A percentile compares a stretch with the other conserved stretches of the same genome.
phyloP scores from a whole-genome alignment of 164 flowering plant species.

The Tinospora cordifolia region DNA sequence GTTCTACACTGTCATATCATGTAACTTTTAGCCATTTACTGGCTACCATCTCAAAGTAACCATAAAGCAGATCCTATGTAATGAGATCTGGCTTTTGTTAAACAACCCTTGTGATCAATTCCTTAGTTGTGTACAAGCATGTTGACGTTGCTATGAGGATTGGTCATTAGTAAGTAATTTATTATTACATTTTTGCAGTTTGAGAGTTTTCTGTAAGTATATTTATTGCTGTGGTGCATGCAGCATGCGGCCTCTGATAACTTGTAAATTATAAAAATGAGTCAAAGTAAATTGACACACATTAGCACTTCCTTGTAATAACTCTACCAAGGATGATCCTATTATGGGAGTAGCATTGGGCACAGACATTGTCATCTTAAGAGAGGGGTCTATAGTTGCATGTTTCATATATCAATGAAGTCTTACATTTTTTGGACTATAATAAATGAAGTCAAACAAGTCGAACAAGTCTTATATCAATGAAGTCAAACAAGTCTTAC shows the following conservation, averaged over 20 bases:
- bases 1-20: not conserved
- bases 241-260: not conserved
- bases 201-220: not conserved
- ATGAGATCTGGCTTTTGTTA: not conserved
- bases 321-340: too few relatives aligned
- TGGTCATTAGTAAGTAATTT: not conserved
- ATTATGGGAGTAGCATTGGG: too few relatives aligned
- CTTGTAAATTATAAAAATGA: too few relatives aligned
- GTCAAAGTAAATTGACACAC: too few relatives aligned
- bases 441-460: too few relatives aligned
- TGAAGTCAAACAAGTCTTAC: too few relatives aligned
- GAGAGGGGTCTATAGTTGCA: not conserved
- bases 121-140: not conserved
- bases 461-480: too few relatives aligned
- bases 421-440: not conserved
- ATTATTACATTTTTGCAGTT: not conserved
- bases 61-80: not conserved
- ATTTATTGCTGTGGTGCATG: not conserved
- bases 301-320: too few relatives aligned
- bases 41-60: not conserved
- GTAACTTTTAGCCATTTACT: not conserved
- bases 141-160: not conserved
- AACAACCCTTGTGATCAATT: not conserved
- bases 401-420: too few relatives aligned
- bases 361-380: too few relatives aligned